Conservation (phyloP, 345 rosid species). For the Eucalyptus cloeziana region DNA sequence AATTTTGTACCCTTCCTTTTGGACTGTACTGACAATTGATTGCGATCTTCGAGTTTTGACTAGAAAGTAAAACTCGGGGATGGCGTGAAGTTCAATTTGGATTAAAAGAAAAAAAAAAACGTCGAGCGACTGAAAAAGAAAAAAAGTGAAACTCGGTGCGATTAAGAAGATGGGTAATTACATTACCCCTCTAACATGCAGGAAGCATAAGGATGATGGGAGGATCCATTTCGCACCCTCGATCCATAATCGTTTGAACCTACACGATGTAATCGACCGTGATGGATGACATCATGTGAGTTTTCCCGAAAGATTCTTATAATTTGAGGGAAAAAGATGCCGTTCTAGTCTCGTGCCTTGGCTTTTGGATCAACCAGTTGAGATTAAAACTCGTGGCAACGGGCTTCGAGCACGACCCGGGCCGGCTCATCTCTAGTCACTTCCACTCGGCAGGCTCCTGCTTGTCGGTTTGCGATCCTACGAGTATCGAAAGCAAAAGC, state of each 20-base stretch:
- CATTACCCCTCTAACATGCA: not conserved
- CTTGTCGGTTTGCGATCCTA: not conserved
- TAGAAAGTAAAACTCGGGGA: not conserved
- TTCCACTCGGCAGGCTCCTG: not conserved
- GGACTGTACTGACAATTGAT: not conserved
- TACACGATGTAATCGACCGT: not conserved
- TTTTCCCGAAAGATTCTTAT: not conserved
- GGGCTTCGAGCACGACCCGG: not conserved
- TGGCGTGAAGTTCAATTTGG: not conserved
- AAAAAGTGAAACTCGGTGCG: no score
- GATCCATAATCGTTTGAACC: not conserved
- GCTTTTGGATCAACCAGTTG: not conserved
- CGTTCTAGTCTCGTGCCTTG: not conserved
- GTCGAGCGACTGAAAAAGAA: not conserved
- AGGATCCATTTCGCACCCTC: not conserved
- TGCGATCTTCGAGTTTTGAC: not conserved
- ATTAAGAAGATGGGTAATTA: not conserved
- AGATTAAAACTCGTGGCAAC: not conserved
- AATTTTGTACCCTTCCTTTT: not conserved
- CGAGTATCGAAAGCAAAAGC: not conserved
- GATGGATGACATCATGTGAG: not conserved
- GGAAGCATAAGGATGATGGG: not conserved
- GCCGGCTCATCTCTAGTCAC: not conserved
- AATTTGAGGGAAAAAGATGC: not conserved
- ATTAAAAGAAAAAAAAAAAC: not conserved